These are phyloP conservation scores for Amaranthus hypochondriacus DNA, from an alignment of 148 eudicot species.

Conservation along the genomic window DNA sequence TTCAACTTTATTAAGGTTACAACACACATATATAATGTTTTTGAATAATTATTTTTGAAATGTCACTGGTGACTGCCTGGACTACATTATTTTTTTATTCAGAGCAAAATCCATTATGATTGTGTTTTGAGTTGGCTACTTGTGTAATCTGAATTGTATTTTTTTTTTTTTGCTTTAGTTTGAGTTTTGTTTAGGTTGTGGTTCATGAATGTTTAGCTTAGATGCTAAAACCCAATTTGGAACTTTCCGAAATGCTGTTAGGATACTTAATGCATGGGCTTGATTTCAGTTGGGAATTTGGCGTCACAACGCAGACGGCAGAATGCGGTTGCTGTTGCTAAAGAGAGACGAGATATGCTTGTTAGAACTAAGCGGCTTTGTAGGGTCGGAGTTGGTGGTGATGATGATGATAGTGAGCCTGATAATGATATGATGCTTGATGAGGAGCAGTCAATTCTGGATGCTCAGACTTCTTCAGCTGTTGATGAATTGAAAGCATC, in stretches of 20 bases:
- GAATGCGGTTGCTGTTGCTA: constrained; percentile 65
- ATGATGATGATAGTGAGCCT: constrained; percentile 30
- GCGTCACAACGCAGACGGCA: constrained; percentile 72
- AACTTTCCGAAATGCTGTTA: not conserved
- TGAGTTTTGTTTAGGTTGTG: not conserved
- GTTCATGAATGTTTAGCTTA: not conserved
- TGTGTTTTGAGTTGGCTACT: not conserved
- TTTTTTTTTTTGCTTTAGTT: not conserved
- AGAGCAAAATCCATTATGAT: not conserved
- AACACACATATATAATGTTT: not conserved
- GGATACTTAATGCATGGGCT: constrained; percentile 2
- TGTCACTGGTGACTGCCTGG: not conserved
- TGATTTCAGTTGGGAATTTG: constrained; percentile 60
- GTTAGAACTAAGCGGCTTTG: constrained; percentile 85
- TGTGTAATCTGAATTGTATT: not conserved
- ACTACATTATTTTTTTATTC: not conserved
- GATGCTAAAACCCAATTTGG: not conserved
- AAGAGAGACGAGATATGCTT: constrained; percentile 84
- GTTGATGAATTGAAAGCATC: constrained; percentile 70
- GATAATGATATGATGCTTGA: constrained; percentile 73
- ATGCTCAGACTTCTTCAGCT: constrained; percentile 67
- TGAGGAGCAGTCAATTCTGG: constrained; percentile 69
- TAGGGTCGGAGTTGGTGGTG: constrained; percentile 57
- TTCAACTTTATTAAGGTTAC: no score
- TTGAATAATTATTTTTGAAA: not conserved